Evolutionary conservation across 1,284 basidiomycete genomes (phyloP).

Genomic region (Tilletia setariae): DNA sequence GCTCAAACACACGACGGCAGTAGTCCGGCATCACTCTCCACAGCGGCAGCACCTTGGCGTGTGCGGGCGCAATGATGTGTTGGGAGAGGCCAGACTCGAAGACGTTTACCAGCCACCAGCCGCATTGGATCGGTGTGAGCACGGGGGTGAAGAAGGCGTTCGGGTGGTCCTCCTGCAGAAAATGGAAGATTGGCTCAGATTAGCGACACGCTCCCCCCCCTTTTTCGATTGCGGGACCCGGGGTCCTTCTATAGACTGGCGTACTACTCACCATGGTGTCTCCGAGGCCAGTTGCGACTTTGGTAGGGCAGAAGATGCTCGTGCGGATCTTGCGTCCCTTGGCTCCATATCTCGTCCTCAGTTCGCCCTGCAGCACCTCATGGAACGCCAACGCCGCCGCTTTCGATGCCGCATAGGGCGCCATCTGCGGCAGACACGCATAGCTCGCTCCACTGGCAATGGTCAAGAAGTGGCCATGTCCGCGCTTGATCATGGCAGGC

Average conservation of each 20-base stretch:
- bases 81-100: constrained; percentile 18
- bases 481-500: constrained; percentile 22
- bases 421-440: constrained; percentile 10
- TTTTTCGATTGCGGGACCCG: too few relatives aligned
- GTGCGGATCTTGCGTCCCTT: constrained; percentile 30
- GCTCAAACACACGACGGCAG: constrained; percentile 16
- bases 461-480: background rate
- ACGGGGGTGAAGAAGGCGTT: constrained; percentile 19
- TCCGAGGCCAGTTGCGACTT: constrained; percentile 32
- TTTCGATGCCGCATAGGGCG: constrained; percentile 30
- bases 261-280: constrained; percentile 19
- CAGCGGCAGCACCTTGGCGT: constrained; percentile 1
- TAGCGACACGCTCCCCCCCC: too few relatives aligned
- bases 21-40: constrained; percentile 14
- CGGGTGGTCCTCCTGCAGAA: constrained; percentile 6
- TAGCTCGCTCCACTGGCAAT: background rate
- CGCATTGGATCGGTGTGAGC: constrained; percentile 5
- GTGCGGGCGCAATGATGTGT: constrained; percentile 14
- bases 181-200: too few relatives aligned
- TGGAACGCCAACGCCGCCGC: constrained; percentile 30
- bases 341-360: constrained; percentile 23
- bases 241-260: too few relatives aligned
- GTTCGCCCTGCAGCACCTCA: constrained; percentile 29
- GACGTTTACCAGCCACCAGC: constrained; percentile 8
- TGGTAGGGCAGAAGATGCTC: constrained; percentile 32